Base-by-base conservation (phyloP, 805 yeast genomes). In the Spencermartinsiella europaea region DNA sequence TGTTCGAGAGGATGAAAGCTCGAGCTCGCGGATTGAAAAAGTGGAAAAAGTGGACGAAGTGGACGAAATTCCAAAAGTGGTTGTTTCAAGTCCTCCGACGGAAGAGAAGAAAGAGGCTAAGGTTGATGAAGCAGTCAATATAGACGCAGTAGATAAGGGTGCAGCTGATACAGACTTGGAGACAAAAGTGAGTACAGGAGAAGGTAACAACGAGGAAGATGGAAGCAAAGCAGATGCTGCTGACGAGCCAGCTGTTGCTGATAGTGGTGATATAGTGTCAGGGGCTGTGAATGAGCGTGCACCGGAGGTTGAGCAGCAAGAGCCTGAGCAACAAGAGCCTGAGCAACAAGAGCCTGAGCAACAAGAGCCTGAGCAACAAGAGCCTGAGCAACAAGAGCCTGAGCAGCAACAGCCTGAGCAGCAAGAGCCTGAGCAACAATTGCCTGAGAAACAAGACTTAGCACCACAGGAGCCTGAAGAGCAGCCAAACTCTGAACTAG, bases 1-100 rank as follows among this genome's bases (percentile, higher is more conserved):
- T n/a, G 38, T 33, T 27, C 7, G 31, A 12, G 31, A 25, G 10
- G 31, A 25, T 7, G 31, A 25, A 20, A 19, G 17, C 28, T 22
- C 22, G 5, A 15, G 20, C 40, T n/a, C 15, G 14, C 31, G 31
- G 12, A 12, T 12, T 12, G 31, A 12, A 7, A 36, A 34, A 21
- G 51, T 37, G 7, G 49, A 50, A 21, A 54, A 52, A 37, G 42
- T 58, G 22, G 51, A 40, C 27, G 50, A 41, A 28, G 58, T 49
- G 22, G 53, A 47, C 16, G 54, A 51, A 19, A 54, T 47, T 40
- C 55, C 59, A 7, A 55, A 45, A 12, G 58, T 49, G 33, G 58
- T 25, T 12, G 31, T 25, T 12, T 7, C 31, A 12, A n/a, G 46
- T 43, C 48, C 45, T 37, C 56, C 43, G 21, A 40, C 54, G 21